phyloP scores from a whole-genome alignment of 768 basidiomycete genomes.

The Austroboletus eburneus region DNA sequence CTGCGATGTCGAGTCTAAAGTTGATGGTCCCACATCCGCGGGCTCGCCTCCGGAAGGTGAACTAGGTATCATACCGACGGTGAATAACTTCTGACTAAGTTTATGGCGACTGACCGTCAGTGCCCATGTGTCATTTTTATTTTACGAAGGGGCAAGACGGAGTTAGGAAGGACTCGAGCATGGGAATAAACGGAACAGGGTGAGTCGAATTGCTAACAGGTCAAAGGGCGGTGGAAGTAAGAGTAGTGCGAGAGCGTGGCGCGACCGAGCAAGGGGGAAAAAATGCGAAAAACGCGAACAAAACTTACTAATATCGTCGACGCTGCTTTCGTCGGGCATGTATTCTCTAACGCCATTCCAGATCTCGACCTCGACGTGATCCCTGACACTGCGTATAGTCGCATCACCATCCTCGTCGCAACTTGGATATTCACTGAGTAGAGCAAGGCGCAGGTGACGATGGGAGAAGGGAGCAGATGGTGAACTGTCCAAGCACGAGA shows the following conservation, averaged over 20 bases:
- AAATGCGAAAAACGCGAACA: slow-evolving; percentile 16
- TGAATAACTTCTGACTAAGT: slow-evolving; percentile 90
- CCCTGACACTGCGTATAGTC: not conserved
- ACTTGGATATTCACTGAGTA: slow-evolving; percentile 41
- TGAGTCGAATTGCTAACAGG: slow-evolving; percentile 23
- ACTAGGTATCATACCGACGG: slow-evolving; percentile 40
- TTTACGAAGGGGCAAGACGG: slow-evolving; percentile 32
- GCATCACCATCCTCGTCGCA: not conserved
- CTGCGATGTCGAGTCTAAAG: slow-evolving; percentile 40
- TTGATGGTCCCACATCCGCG: slow-evolving; percentile 1
- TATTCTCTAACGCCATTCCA: slow-evolving; percentile 72
- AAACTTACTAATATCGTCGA: slow-evolving; percentile 90
- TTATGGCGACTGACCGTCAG: slow-evolving; percentile 78
- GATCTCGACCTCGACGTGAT: slow-evolving; percentile 57
- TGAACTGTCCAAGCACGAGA: slow-evolving; percentile 57
- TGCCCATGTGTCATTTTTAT: slow-evolving; percentile 40
- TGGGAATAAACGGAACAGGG: slow-evolving; percentile 24
- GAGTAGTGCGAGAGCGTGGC: no score
- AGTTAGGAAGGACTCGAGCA: slow-evolving; percentile 9
- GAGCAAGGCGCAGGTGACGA: slow-evolving; percentile 69
- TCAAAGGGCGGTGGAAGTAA: slow-evolving; percentile 27
- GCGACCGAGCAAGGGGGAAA: no score
- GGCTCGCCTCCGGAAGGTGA: slow-evolving; percentile 6
- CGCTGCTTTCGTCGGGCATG: slow-evolving; percentile 62
- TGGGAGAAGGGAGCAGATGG: slow-evolving; percentile 62